Evolutionary conservation across 257 asterid genomes (phyloP), one percentile per base, ranked within the genome.

Genomic region (Agastache rugosa): DNA sequence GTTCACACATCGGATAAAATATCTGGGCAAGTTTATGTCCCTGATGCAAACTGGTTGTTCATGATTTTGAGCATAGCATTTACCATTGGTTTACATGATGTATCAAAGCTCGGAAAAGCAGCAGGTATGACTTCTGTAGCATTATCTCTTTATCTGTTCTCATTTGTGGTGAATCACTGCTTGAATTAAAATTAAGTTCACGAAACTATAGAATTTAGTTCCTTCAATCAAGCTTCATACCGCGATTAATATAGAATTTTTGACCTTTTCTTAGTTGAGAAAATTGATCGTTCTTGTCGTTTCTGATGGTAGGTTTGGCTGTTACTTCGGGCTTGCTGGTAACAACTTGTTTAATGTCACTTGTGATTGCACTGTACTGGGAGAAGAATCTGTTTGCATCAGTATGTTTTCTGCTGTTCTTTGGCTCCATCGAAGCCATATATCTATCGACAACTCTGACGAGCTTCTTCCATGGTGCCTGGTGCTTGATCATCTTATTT

Each of bases 271-370:
- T 22, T 35, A 3, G 63, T 65, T 34, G 35, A 67, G 4, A 39
- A 74, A 54, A 44, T 9, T 16, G 31, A 11, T 56, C 29, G 10
- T 20, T 42, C 5, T 37, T 0, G 11, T 67, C 6, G 4, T 50
- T 50, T 77, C 48, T 35, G 48, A 67, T 37, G 17, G 59, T 91
- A 93, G 98, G 97, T 69, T 81, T 92, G 82, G 97, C 97, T 41
- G 45, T 94, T 29, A 80, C 88, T 60, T 78, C 81, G 3, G 93
- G 82, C 45, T 87, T 92, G 91, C 87, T 90, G 51, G 96, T 94
- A 54, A 94, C 99, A 0, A 92, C 97, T 37, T 89, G 97, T 77
- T 81, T 92, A 53, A 94, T 90, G 99, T 88, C 97, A 8, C 92
- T 94, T 19, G 96, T 94, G 50, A 89, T 94, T 10, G 74, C 95